phyloP scores from a whole-genome alignment of 2,329 filamentous ascomycete species.

The Xylariaceae sp. region DNA sequence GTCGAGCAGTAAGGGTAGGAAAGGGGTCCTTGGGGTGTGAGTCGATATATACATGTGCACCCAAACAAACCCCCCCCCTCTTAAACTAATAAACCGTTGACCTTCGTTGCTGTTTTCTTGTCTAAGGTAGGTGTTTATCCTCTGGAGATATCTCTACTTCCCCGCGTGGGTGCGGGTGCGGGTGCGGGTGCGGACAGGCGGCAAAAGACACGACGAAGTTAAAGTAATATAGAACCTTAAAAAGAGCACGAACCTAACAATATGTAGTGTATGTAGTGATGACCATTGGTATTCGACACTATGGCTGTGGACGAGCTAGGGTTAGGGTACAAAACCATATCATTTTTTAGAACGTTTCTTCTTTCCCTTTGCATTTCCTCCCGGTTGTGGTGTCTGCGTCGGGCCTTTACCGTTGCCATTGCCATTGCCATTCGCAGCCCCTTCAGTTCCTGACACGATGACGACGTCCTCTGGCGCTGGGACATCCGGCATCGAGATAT shows the following conservation, averaged over 20 bases:
- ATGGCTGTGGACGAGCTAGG: no score
- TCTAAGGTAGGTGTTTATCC: no score
- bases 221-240: no score
- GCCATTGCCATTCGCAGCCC: constrained; percentile 7
- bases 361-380: constrained; percentile 50
- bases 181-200: no score
- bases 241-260: no score
- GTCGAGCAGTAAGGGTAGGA: background rate
- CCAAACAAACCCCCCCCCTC: background rate
- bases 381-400: constrained; percentile 25
- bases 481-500: constrained; percentile 40
- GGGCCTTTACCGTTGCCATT: constrained; percentile 1
- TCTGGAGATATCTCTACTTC: no score
- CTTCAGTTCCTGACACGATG: constrained; percentile 27
- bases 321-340: constrained; percentile 17
- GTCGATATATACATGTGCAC: background rate
- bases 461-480: constrained; percentile 31
- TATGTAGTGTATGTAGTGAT: no score
- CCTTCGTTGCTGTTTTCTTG: no score
- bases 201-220: no score
- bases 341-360: constrained; percentile 69
- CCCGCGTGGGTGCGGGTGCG: no score
- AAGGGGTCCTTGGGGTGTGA: background rate
- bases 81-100: no score
- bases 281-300: no score